phyloP scores from a whole-genome alignment of 1,139 yeast genomes.

The Pneumocystis murina region DNA sequence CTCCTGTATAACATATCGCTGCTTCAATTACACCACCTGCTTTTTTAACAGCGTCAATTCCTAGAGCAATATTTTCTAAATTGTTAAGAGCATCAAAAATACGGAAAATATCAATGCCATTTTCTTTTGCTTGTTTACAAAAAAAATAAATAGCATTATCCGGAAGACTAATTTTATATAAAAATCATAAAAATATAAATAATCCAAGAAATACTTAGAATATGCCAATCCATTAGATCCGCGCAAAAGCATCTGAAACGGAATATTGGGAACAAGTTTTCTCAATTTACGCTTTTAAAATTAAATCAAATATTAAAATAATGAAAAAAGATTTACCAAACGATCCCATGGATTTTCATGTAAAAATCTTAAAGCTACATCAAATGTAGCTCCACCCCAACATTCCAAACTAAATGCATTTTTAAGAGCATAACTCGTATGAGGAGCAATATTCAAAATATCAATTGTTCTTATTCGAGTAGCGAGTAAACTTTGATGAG shows the following conservation, averaged over 20 bases:
- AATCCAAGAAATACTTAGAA: conserved; percentile 27
- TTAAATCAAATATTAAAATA: no score
- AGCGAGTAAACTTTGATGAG: conserved; percentile 95
- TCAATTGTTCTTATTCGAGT: conserved; percentile 95
- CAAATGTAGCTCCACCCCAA: conserved; percentile 99
- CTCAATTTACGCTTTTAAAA: conserved; percentile 47
- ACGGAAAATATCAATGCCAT: conserved; percentile 93
- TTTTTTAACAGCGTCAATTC: conserved; percentile 92
- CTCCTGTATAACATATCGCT: conserved; percentile 96
- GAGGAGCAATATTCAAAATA: conserved; percentile 76
- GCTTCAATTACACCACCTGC: conserved; percentile 99
- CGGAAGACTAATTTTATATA: conserved; percentile 45
- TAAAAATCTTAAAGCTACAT: conserved; percentile 93
- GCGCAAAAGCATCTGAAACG: conserved; percentile 96
- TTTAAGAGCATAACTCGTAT: conserved; percentile 78
- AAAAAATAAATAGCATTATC: conserved; percentile 98
- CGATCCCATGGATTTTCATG: conserved; percentile 99
- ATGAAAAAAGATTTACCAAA: conserved; percentile 23
- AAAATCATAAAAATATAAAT: no score
- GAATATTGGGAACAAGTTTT: conserved; percentile 87
- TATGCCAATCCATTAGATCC: conserved; percentile 99
- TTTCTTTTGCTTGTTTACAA: conserved; percentile 82
- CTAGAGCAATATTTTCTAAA: conserved; percentile 88
- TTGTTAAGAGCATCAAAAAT: conserved; percentile 96
- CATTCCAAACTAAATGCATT: conserved; percentile 94